These are phyloP conservation scores for Coemansia reversa DNA, from an alignment of 192 early-diverging fungal genomes.

Conservation along the genomic window DNA sequence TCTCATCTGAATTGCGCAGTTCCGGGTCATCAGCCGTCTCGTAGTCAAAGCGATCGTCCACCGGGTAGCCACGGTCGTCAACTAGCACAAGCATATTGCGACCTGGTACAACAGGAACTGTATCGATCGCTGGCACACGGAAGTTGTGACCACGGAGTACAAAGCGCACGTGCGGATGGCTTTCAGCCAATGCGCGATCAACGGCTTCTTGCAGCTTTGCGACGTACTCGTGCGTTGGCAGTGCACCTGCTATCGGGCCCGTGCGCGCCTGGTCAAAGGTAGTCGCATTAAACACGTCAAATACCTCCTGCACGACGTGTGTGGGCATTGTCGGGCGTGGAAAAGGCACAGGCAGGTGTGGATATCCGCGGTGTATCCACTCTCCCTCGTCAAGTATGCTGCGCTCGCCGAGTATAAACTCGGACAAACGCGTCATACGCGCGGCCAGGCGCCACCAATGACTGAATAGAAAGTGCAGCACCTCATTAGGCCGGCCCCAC, in stretches of 20 bases:
- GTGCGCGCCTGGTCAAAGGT: slow-evolving; percentile 24
- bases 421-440: slow-evolving; percentile 65
- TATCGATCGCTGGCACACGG: slow-evolving; percentile 84
- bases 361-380: slow-evolving; percentile 54
- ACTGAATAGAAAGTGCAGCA: slow-evolving; percentile 57
- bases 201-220: slow-evolving; percentile 32
- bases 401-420: slow-evolving; percentile 79
- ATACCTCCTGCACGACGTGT: slow-evolving; percentile 51
- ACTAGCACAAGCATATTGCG: slow-evolving; percentile 80
- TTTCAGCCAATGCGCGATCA: slow-evolving; percentile 46
- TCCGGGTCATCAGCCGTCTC: slow-evolving; percentile 60
- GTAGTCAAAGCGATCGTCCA: slow-evolving; percentile 60
- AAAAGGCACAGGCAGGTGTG: slow-evolving; percentile 56
- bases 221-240: slow-evolving; percentile 27
- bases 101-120: slow-evolving; percentile 75
- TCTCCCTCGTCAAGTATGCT: slow-evolving; percentile 72
- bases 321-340: slow-evolving; percentile 54
- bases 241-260: slow-evolving; percentile 7
- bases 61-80: slow-evolving; percentile 57
- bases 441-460: slow-evolving; percentile 77
- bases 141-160: slow-evolving; percentile 64
- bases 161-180: slow-evolving; percentile 56
- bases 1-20: slow-evolving; percentile 16
- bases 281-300: slow-evolving; percentile 24
- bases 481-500: slow-evolving; percentile 61